These are phyloP conservation scores for Melocanna baccifera DNA, from an alignment of 176 grass and related monocot species.

Conservation along the genomic window DNA sequence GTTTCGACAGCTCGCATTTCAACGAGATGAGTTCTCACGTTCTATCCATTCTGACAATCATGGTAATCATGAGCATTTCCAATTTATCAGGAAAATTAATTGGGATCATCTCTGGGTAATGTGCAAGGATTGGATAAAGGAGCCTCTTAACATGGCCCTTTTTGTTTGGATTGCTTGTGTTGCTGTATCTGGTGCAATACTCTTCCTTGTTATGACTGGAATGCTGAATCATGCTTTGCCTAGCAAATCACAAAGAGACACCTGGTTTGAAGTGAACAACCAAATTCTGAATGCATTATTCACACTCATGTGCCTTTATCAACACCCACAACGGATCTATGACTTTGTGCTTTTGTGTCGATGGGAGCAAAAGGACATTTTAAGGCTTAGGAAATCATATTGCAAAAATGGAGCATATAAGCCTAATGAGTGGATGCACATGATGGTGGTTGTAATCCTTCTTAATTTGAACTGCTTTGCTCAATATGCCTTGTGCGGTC, in stretches of 20 bases:
- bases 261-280: slow-evolving; percentile 97
- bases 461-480: slow-evolving; percentile 84
- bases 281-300: slow-evolving; percentile 93
- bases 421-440: slow-evolving; percentile 85
- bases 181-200: slow-evolving; percentile 72
- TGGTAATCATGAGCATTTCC: slow-evolving; percentile 41
- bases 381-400: slow-evolving; percentile 70
- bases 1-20: slow-evolving; percentile 66
- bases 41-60: slow-evolving; percentile 60
- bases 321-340: slow-evolving; percentile 71
- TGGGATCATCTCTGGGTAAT: slow-evolving; percentile 58
- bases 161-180: slow-evolving; percentile 78
- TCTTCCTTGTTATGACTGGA: slow-evolving; percentile 80
- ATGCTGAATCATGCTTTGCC: slow-evolving; percentile 75
- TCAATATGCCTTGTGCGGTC: slow-evolving; percentile 76
- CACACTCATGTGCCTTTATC: slow-evolving; percentile 93
- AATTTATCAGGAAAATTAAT: slow-evolving; percentile 63
- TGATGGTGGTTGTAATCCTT: slow-evolving; percentile 73
- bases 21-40: slow-evolving; percentile 77
- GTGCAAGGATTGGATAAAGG: slow-evolving; percentile 66
- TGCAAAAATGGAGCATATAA: slow-evolving; percentile 88
- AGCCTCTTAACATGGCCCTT: slow-evolving; percentile 78
- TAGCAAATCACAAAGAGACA: slow-evolving; percentile 55
- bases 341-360: slow-evolving; percentile 69
- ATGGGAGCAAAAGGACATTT: slow-evolving; percentile 63